Base-by-base conservation (phyloP, 1,139 yeast species). In the Blastobotrys illinoisensis region DNA sequence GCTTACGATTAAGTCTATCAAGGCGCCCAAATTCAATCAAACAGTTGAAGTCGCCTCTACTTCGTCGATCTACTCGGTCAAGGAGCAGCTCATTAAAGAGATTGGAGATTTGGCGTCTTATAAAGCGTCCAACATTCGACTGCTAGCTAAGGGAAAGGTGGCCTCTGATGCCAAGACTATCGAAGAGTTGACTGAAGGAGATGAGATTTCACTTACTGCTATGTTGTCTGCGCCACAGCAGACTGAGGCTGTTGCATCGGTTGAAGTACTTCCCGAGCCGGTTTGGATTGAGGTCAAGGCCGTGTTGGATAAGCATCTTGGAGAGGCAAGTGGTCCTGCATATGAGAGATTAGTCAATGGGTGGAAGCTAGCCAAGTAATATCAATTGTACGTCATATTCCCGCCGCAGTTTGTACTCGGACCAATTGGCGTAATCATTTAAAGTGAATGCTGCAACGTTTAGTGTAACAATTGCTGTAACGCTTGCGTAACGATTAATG, bases 101-200 rank as follows among this genome's bases (percentile, higher is more conserved):
- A 62, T 69, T n/a, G 54, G 51, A 6, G 62, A 63, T 9, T 67
- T 67, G 19, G 51, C 64, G 19, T 56, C 57, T 0, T 56, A 54
- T 51, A 26, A 59, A 4, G 55, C 66, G 1, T 53, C 58, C 26
- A 52, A 61, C 36, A 50, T 68, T 21, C 59, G 62, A 52, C 57
- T 69, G 47, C 61, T 69, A 50, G 50, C 67, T 36, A 67, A 66
- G 54, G 65, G 70, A 21, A 64, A 63, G 53, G 71, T 68, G 9
- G 59, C 67, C 13, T 50, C 63, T 14, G 72, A 69, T 53, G 58
- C 68, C 16, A 60, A 56, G 51, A 43, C 48, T 6, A 44, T 61
- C 28, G 54, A 50, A 7, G 58, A 56, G 2, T 23, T 57, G 6
- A 47, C 46, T 19, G 60, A 54, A 36, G 65, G 18, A 44, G 57